A percentile compares a stretch with the other conserved stretches of the same genome.
These are phyloP conservation scores for Globisporangium cederbergense DNA, from an alignment of 352 stramenopile genomes.

Conservation along the genomic window DNA sequence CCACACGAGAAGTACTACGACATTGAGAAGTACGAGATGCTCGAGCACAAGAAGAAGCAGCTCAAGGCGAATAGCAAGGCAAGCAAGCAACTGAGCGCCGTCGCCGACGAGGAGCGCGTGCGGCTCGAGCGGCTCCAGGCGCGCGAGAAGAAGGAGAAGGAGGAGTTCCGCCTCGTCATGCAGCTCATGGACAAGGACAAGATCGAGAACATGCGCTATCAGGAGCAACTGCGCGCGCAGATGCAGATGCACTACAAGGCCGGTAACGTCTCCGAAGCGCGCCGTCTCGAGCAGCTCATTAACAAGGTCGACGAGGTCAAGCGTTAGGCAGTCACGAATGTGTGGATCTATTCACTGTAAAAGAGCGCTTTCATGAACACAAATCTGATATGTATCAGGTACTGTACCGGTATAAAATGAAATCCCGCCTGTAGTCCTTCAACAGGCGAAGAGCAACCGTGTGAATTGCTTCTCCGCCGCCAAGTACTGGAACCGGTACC, in stretches of 20 bases:
- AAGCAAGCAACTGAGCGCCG: constrained; percentile 21
- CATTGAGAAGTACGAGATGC: constrained; percentile 97
- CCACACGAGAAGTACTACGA: constrained; percentile 98
- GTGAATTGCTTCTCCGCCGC: no score
- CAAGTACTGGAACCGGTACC: no score
- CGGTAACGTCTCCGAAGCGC: constrained; percentile 80
- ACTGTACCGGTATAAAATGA: no score
- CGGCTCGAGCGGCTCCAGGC: constrained; percentile 51
- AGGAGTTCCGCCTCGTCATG: constrained; percentile 73
- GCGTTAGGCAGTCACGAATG: constrained; percentile 13
- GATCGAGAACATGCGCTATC: constrained; percentile 83
- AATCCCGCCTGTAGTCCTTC: no score
- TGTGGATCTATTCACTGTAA: no score
- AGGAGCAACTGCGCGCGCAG: constrained; percentile 78
- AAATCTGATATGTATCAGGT: no score
- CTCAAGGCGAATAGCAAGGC: constrained; percentile 35
- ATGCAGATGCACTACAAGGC: constrained; percentile 91
- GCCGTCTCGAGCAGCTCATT: constrained; percentile 77
- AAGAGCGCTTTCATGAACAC: no score
- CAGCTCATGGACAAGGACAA: constrained; percentile 85
- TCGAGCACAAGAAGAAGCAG: constrained; percentile 87
- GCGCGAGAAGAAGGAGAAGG: constrained; percentile 56
- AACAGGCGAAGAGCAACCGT: no score
- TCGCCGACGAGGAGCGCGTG: constrained; percentile 63
- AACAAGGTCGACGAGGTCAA: constrained; percentile 58